Conservation (phyloP, 2,329 filamentous ascomycete species). For the Colletotrichum tamarilloi region DNA sequence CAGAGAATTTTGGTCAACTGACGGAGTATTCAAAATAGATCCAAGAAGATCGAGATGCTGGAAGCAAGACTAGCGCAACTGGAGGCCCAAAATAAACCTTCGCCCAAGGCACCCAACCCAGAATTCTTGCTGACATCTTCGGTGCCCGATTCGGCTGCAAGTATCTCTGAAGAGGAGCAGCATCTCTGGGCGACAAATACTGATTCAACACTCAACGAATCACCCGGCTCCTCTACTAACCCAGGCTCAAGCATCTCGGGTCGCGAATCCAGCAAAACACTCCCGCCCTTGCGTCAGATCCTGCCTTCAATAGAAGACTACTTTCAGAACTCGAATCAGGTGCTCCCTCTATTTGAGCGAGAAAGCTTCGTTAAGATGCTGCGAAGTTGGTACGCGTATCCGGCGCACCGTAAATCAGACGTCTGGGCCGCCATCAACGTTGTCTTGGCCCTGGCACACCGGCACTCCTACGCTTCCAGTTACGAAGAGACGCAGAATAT, state of each 20-base stretch:
- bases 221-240: neutral
- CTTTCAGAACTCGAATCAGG: slow-evolving; percentile 36
- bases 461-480: slow-evolving; percentile 24
- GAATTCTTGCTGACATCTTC: neutral
- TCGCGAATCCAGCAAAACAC: neutral
- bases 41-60: slow-evolving; percentile 19
- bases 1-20: neutral
- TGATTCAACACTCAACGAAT: neutral
- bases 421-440: slow-evolving; percentile 42
- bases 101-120: neutral
- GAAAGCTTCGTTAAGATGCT: slow-evolving; percentile 37
- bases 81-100: neutral
- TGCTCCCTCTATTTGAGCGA: slow-evolving; percentile 38
- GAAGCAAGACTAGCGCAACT: slow-evolving; percentile 20
- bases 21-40: neutral
- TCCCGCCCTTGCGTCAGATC: slow-evolving; percentile 36
- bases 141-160: neutral
- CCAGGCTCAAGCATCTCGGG: neutral
- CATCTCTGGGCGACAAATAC: neutral
- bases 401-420: slow-evolving; percentile 38
- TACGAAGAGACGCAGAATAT: slow-evolving; percentile 6
- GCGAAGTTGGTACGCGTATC: slow-evolving; percentile 32
- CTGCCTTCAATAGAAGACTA: slow-evolving; percentile 37
- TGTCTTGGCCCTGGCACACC: slow-evolving; percentile 31
- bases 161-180: neutral